Evolutionary conservation across 2,329 filamentous ascomycete species (phyloP), one percentile per base, ranked within the genome.

Genomic region (Ophiognomonia clavigignenti-juglandacearum): DNA sequence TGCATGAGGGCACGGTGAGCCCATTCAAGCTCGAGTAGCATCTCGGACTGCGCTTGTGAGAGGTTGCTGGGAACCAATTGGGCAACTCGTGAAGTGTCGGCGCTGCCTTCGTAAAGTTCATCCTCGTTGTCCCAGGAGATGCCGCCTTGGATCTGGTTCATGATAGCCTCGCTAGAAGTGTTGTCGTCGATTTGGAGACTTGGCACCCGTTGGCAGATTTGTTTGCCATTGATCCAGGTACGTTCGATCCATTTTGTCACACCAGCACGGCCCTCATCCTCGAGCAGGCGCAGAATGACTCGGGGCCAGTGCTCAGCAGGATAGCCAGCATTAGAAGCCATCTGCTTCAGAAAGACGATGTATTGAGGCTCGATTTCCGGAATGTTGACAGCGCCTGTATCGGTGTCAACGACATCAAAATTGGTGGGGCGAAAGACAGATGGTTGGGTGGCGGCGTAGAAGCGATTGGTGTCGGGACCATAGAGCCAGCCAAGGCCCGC

Each of bases 1-100:
- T 82, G 77, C 39, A 87, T 69, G 59, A 87, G 83, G 16, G 82
- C 83, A 44, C 77, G 70, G 53, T 87, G 82, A 6, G 82, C 82
- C 80, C 83, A 86, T 43, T 82, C 77, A 4, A 81, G 78, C 59
- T 87, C 83, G 31, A 84, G 65, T 2, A 88, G 63, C 78, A 85
- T 82, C 61, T 86, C 82, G 43, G 75, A 79, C 59, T 88, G 85
- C n/a, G 77, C 70, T 48, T 70, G 71, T 1, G 76, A 78, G n/a
- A 86, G 71, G 26, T 69, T 65, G 2, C 68, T 66, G n/a, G 83
- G 59, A 4, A 63, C 26, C 8, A 52, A 31, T 8, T 34, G 35
- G 56, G 29, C 54, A 45, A 24, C 64, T 52, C 59, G 53, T 10
- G 24, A 6, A 48, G 56, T 54, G 39, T 53, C 52, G 47, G 55